phyloP scores from a whole-genome alignment of 1,284 basidiomycete species.

The Marasmius oreades region DNA sequence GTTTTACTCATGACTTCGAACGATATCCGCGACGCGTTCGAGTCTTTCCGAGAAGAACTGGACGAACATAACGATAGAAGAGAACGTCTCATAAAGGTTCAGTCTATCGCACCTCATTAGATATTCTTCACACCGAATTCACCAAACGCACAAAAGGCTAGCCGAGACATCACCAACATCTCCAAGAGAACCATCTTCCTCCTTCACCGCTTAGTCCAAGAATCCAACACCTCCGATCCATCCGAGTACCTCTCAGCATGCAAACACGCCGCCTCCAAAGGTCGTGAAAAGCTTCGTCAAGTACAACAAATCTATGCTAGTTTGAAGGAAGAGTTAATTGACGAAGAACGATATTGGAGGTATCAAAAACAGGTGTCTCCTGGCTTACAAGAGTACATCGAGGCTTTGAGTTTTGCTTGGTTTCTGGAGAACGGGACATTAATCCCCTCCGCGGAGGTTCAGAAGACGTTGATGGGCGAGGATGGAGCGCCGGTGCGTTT shows the following conservation, averaged over 20 bases:
- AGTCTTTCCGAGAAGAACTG: slow-evolving; percentile 59
- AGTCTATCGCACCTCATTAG: slow-evolving; percentile 9
- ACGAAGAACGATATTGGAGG: slow-evolving; percentile 76
- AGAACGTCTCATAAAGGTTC: slow-evolving; percentile 83
- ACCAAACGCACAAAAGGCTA: slow-evolving; percentile 41
- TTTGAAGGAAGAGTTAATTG: slow-evolving; percentile 58
- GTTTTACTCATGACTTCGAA: not conserved
- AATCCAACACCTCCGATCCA: slow-evolving; percentile 29
- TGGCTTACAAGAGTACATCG: slow-evolving; percentile 89
- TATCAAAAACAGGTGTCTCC: slow-evolving; percentile 77
- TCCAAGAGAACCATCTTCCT: slow-evolving; percentile 96
- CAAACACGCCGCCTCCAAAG: slow-evolving; percentile 50
- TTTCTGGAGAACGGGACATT: slow-evolving; percentile 76
- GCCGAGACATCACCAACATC: slow-evolving; percentile 86
- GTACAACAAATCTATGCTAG: slow-evolving; percentile 64
- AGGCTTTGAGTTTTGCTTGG: slow-evolving; percentile 87
- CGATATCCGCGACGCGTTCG: slow-evolving; percentile 39
- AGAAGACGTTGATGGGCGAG: slow-evolving; percentile 56
- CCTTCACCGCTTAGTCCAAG: slow-evolving; percentile 75
- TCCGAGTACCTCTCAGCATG: slow-evolving; percentile 31
- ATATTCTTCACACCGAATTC: slow-evolving; percentile 6
- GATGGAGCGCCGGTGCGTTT: slow-evolving; percentile 57
- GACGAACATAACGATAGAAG: slow-evolving; percentile 73
- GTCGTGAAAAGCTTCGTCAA: slow-evolving; percentile 66
- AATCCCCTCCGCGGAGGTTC: slow-evolving; percentile 70